Base-by-base conservation (phyloP, 495 filamentous ascomycete genomes). In the Tuber calosporum region DNA sequence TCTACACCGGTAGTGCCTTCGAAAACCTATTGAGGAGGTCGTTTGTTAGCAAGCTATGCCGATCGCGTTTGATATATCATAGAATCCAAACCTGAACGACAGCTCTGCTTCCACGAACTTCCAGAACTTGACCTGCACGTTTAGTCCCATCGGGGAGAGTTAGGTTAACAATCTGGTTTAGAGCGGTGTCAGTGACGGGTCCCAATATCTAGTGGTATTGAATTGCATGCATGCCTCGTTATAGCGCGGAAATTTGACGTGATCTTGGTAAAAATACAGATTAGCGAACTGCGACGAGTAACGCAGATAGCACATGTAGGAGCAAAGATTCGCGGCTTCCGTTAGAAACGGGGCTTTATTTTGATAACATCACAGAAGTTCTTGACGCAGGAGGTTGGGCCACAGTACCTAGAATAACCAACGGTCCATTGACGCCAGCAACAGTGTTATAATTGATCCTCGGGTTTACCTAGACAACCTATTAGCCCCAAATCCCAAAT, bases 1-100 rank as follows among this genome's bases (percentile, higher is more conserved):
- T 99, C 96, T 80, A 98, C 92, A 81, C 96, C 96, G 7, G 94
- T 80, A 75, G 96, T 99, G 76, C 96, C 96, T 85, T 99, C 96
- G 83, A 98, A 99, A 74, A 99, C 94, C 91, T 97, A 86, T 73
- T 41, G 41, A 41, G 36, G 34, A 74, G 67, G 41, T 34, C 17
- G 53, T 62, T 34, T 62, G 11, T 62, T 34, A 62, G 53, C 30
- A 62, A 62, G 26, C 13, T 34, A 62, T 26, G n/a, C 26, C 26
- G 19, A 62, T 34, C 26, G 26, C 26, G 53, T 62, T 30, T 17
- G 6, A 62, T 34, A 62, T 62, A 15, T 17, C 4, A 26, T 1
- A 26, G 75, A 82, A 77, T 72, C 69, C 83, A 77, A 87, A 92
- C 91, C 87, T 94, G 92, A 36, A 99, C 95, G 81, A 98, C 88